Conservation (phyloP, 2,329 filamentous ascomycete species). For the Ophiocordyceps sinensis region DNA sequence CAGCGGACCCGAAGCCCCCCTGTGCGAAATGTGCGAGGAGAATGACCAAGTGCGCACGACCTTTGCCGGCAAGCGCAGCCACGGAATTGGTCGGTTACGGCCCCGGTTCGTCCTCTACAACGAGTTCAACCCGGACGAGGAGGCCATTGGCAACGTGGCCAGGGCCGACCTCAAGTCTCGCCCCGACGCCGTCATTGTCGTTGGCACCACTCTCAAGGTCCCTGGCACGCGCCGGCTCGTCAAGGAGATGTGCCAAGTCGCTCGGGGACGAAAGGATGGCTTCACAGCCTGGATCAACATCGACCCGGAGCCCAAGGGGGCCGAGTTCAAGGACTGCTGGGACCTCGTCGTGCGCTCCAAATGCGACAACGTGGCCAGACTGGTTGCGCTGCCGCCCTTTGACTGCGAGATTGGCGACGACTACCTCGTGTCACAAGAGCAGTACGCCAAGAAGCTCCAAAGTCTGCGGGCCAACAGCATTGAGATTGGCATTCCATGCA, state of each 20-base stretch:
- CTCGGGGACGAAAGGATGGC: slow-evolving; percentile 69
- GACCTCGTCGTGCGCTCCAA: slow-evolving; percentile 78
- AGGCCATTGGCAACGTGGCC: slow-evolving; percentile 86
- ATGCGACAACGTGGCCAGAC: slow-evolving; percentile 72
- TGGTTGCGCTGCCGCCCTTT: slow-evolving; percentile 50
- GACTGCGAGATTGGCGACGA: slow-evolving; percentile 38
- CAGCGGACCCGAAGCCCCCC: slow-evolving; percentile 67
- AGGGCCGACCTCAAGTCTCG: slow-evolving; percentile 70
- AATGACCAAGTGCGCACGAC: slow-evolving; percentile 63
- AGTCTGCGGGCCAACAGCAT: slow-evolving; percentile 22
- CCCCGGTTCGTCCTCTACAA: slow-evolving; percentile 96
- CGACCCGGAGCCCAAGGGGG: slow-evolving; percentile 66
- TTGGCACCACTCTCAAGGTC: slow-evolving; percentile 90
- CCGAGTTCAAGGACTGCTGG: slow-evolving; percentile 84
- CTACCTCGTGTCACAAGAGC: slow-evolving; percentile 29
- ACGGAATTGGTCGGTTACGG: slow-evolving; percentile 78
- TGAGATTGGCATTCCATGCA: slow-evolving; percentile 14
- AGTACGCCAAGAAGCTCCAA: slow-evolving; percentile 15
- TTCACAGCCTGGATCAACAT: slow-evolving; percentile 92
- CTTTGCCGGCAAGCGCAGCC: slow-evolving; percentile 73
- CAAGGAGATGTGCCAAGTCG: slow-evolving; percentile 76
- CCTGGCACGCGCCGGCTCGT: slow-evolving; percentile 83
- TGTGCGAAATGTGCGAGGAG: slow-evolving; percentile 60
- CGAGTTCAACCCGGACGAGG: slow-evolving; percentile 90
- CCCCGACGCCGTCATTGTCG: slow-evolving; percentile 86